phyloP scores from a whole-genome alignment of 331 rosid genomes.

The Quercus tomentella region DNA sequence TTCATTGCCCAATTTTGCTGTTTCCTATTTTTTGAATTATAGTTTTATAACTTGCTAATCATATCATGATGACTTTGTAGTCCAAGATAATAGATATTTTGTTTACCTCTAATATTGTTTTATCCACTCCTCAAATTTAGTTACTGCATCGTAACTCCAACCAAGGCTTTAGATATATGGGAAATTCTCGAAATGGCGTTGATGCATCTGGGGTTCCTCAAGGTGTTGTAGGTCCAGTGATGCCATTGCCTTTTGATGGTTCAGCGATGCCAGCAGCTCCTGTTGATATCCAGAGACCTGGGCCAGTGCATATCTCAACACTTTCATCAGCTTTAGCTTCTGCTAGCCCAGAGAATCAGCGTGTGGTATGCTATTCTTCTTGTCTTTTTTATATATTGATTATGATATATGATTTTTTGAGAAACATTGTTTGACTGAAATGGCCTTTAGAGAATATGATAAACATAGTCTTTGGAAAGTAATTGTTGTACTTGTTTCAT shows the following conservation, averaged over 20 bases:
- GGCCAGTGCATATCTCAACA: slow-evolving; percentile 39
- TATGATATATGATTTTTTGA: not conserved
- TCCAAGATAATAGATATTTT: not conserved
- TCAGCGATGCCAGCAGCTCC: slow-evolving; percentile 41
- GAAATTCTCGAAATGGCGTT: slow-evolving; percentile 48
- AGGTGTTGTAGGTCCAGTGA: slow-evolving; percentile 42
- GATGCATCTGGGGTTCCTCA: slow-evolving; percentile 51
- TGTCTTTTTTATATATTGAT: not conserved
- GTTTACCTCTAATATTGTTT: not conserved
- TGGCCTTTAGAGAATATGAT: not conserved
- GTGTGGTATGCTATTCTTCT: slow-evolving; percentile 39
- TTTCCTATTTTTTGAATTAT: not conserved
- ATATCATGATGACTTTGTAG: not conserved
- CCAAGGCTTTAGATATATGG: slow-evolving; percentile 64
- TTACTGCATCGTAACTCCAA: slow-evolving; percentile 53
- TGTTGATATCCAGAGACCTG: slow-evolving; percentile 43
- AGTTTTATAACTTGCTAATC: not conserved
- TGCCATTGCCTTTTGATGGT: slow-evolving; percentile 59
- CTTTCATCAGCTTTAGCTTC: slow-evolving; percentile 82
- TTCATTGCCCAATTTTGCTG: not conserved
- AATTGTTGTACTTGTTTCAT: slow-evolving; percentile 2
- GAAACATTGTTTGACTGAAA: not conserved
- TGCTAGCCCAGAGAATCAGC: slow-evolving; percentile 74
- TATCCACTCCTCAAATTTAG: slow-evolving; percentile 26
- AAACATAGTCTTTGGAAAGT: not conserved